These are phyloP conservation scores for Kwoniella shivajii DNA, from an alignment of 1,284 basidiomycete genomes.

Conservation along the genomic window DNA sequence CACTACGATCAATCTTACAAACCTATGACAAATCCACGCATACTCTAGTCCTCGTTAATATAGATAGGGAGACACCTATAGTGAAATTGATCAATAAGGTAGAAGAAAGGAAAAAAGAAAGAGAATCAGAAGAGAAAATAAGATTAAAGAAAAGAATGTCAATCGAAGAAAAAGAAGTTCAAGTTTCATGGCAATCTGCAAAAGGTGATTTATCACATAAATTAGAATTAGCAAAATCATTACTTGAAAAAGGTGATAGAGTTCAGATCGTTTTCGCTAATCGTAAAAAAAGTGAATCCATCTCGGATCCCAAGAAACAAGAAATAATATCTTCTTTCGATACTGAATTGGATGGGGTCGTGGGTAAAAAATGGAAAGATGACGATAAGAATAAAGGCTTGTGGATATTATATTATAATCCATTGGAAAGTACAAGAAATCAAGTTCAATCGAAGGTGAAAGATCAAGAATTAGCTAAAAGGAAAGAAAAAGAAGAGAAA, in stretches of 20 bases:
- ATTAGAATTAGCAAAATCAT: conserved; percentile 26
- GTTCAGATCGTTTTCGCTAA: conserved; percentile 48
- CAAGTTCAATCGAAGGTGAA: conserved; percentile 70
- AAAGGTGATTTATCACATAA: conserved; percentile 47
- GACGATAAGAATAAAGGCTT: conserved; percentile 69
- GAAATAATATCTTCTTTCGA: conserved; percentile 62
- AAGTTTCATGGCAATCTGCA: conserved; percentile 48
- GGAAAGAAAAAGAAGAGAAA: conserved; percentile 24
- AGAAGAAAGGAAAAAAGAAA: conserved; percentile 29
- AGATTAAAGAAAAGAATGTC: conserved; percentile 31
- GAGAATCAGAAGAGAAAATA: conserved; percentile 27
- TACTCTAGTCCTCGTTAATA: conserved; percentile 34
- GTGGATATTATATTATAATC: conserved; percentile 72
- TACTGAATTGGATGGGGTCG: conserved; percentile 73
- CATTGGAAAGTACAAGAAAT: conserved; percentile 80
- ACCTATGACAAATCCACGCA: conserved; percentile 27
- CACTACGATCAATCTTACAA: conserved; percentile 23
- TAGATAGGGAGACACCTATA: conserved; percentile 32
- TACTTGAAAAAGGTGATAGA: conserved; percentile 47
- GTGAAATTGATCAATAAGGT: conserved; percentile 40
- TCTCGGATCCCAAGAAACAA: conserved; percentile 26
- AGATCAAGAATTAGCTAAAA: conserved; percentile 71
- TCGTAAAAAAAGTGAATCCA: conserved; percentile 18
- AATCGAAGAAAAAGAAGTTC: conserved; percentile 49
- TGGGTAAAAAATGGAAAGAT: conserved; percentile 85